Evolutionary conservation across 2,329 filamentous ascomycete genomes (phyloP).

Genomic region (Apiospora saccharicola): DNA sequence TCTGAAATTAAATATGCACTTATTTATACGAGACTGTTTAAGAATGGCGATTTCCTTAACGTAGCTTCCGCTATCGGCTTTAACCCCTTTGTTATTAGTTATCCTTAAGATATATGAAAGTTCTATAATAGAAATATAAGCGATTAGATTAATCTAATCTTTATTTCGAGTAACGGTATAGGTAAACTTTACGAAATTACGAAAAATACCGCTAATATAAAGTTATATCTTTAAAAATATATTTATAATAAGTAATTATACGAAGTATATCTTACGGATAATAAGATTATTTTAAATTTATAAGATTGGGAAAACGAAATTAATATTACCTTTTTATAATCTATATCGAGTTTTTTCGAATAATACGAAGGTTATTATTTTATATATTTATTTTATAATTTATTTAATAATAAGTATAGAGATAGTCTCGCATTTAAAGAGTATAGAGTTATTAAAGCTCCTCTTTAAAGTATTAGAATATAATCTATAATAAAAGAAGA

Average conservation of each 20-base stretch:
- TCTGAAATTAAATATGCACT: neutral
- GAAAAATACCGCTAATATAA: too few relatives aligned
- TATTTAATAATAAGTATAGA: neutral
- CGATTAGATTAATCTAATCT: too few relatives aligned
- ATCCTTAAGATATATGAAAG: too few relatives aligned
- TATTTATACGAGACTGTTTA: neutral
- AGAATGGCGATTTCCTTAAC: neutral
- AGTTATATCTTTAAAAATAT: too few relatives aligned
- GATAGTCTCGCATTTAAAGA: slow-evolving; percentile 7
- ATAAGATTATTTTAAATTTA: neutral
- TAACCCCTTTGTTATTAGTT: neutral
- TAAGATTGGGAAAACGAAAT: neutral
- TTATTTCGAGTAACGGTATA: too few relatives aligned
- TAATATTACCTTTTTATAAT: neutral
- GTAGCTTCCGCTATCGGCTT: slow-evolving; percentile 11
- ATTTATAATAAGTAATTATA: too few relatives aligned
- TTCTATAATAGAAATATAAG: too few relatives aligned
- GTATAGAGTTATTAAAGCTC: neutral
- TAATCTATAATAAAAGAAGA: neutral
- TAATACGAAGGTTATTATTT: slow-evolving; percentile 1
- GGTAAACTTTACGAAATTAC: too few relatives aligned
- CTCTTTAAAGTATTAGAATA: slow-evolving; percentile 4
- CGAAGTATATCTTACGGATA: too few relatives aligned
- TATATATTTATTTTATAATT: slow-evolving; percentile 3
- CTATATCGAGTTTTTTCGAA: slow-evolving; percentile 4